Evolutionary conservation across 2,329 filamentous ascomycete genomes (phyloP), one percentile per base, ranked within the genome.

Genomic region (Scytalidium sp.): DNA sequence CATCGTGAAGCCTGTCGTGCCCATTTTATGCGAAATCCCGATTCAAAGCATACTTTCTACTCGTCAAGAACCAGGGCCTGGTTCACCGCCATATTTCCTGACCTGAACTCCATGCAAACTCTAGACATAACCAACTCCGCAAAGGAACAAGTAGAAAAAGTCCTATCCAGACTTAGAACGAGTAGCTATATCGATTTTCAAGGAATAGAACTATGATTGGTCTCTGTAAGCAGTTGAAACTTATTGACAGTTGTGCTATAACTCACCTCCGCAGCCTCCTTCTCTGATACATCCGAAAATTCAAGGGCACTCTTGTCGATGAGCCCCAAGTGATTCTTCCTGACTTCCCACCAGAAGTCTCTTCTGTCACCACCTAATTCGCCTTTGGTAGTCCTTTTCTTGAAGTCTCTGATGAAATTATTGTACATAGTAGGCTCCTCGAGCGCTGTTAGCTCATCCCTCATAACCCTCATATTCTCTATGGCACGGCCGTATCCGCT

Each of bases 351-450:
- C 91, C 91, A 97, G 71, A 97, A 84, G 62, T 95, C 90, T 55
- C 79, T 79, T 47, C 90, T 75, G 60, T 95, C 87, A 29, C 46
- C 91, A 32, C 85, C 84, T 2, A 97, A 69, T 57, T 87, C 79
- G 0, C 84, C 87, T 0, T 75, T 78, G 7, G 91, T 66, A 1
- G 97, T 65, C 49, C 84, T 83, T 56, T 74, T 75, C 73, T 97
- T 97, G 59, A 97, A 68, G 27, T 79, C 76, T 39, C 67, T 74
- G 40, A 95, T 61, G 56, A 92, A 88, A 1, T 78, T 74, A 63
- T 97, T 97, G 68, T 88, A 99, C 22, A 89, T 60, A 0, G 66
- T 78, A 0, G 90, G 87, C 65, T 89, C 83, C 63, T 97, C 92
- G 23, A 90, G 75, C 5, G 84, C 82, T 5, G 85, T 76, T 56